Conservation (phyloP, 305 asterid genomes). For the Fraxinus sp. region DNA sequence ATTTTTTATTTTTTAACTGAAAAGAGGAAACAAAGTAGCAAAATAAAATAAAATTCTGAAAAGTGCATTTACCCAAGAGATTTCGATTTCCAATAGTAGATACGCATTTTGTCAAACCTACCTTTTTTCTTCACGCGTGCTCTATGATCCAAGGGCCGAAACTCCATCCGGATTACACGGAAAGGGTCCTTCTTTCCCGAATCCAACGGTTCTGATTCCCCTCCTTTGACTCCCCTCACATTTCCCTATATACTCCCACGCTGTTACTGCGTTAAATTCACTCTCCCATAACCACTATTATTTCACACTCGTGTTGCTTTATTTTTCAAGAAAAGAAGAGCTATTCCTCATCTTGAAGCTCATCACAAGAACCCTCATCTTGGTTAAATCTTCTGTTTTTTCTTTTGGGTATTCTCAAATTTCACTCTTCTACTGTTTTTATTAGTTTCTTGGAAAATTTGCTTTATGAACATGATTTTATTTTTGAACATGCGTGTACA, state of each 20-base stretch:
- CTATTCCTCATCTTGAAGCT: constrained; percentile 19
- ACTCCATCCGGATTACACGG: constrained; percentile 58
- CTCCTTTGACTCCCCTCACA: constrained; percentile 48
- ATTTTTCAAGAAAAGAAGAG: not conserved
- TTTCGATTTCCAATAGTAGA: constrained; percentile 48
- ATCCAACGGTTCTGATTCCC: constrained; percentile 53
- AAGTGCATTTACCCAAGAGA: constrained; percentile 23
- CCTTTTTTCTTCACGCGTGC: constrained; percentile 73
- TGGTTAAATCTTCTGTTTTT: not conserved
- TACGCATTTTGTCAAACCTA: constrained; percentile 73
- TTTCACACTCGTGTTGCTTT: not conserved
- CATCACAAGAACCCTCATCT: constrained; percentile 8
- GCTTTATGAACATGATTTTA: not conserved
- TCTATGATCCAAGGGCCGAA: constrained; percentile 52
- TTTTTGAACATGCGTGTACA: not conserved
- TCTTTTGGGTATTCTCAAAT: constrained; percentile 28
- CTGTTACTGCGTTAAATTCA: constrained; percentile 26
- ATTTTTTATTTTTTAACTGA: not conserved
- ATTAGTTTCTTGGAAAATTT: not conserved
- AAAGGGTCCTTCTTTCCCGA: constrained; percentile 31
- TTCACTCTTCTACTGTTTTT: not conserved
- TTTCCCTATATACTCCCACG: constrained; percentile 19
- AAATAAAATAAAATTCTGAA: constrained; percentile 35
- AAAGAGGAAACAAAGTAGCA: constrained; percentile 19
- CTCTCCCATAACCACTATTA: not conserved